Evolutionary conservation across 768 basidiomycete species (phyloP), one percentile per base, ranked within the genome.

Genomic region (Vararia minispora): DNA sequence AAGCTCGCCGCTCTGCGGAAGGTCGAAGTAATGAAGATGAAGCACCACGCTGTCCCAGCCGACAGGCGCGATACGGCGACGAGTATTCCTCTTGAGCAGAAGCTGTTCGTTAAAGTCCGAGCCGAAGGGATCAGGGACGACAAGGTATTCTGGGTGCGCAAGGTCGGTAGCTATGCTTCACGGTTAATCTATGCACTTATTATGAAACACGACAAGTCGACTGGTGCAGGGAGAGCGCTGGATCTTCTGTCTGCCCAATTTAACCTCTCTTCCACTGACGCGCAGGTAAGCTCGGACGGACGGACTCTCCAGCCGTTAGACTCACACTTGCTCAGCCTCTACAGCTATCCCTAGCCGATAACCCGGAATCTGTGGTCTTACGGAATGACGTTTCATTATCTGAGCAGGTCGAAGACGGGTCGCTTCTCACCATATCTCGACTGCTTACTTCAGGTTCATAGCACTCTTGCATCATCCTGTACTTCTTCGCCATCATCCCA

Each of bases 1-100:
- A 76, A 76, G 46, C 52, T 69, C 16, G 72, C 68, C 1, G 71
- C 74, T 44, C 55, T 66, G 42, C 66, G 67, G 40, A 74, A 72
- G 48, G 52, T 86, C 13, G 72, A 77, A 49, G 52, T 78, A 5
- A 82, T 88, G 70, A 83, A 75, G 52, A 70, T 89, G 68, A 74
- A 77, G 38, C 83, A 81, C 52, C 66, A 63, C 27, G 87, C 87
- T 9, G 48, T 61, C 28, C 72, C 83, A 3, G 73, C 63, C 6
- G 76, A 87, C 48, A 64, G 71, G 14, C 74, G 68, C 48, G 75
- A 79, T 51, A 69, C 60, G 36, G 37, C 57, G 2, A 60, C 64
- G 9, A 57, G 60, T 12, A 55, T 74, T 1, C 59, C 74, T 11
- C 50, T 72, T 30, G 68, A 72, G 17, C 66, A 82, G 41, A 70